These are phyloP conservation scores for Sporothrix pseudoabietina DNA, from an alignment of 2,329 filamentous ascomycete genomes.

Conservation along the genomic window DNA sequence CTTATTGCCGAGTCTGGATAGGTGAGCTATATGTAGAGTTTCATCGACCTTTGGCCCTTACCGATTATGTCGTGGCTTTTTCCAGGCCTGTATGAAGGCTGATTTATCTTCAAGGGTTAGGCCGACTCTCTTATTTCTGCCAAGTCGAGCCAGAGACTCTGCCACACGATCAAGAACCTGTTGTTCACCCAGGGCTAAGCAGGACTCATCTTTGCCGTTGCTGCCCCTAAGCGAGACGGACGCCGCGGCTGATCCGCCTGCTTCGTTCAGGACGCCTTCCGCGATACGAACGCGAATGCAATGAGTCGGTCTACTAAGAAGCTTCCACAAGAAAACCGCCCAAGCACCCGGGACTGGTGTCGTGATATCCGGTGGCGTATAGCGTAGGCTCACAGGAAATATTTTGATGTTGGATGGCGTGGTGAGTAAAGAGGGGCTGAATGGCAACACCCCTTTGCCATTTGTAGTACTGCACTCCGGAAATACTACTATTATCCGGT, in stretches of 20 bases:
- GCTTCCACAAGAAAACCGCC: slow-evolving; percentile 76
- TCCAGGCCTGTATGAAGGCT: slow-evolving; percentile 73
- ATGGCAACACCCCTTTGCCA: slow-evolving; percentile 82
- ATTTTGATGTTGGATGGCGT: slow-evolving; percentile 70
- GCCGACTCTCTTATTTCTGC: slow-evolving; percentile 85
- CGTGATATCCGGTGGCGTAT: slow-evolving; percentile 85
- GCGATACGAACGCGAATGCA: slow-evolving; percentile 90
- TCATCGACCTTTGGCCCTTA: slow-evolving; percentile 36
- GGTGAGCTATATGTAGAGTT: neutral
- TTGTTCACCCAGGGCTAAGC: slow-evolving; percentile 60
- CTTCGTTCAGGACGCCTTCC: slow-evolving; percentile 63
- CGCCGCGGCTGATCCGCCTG: slow-evolving; percentile 29
- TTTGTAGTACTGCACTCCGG: slow-evolving; percentile 95
- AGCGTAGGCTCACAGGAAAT: slow-evolving; percentile 88
- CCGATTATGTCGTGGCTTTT: slow-evolving; percentile 41
- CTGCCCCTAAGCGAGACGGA: no score
- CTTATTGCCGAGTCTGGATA: neutral
- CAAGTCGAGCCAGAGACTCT: slow-evolving; percentile 83
- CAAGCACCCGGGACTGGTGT: slow-evolving; percentile 81
- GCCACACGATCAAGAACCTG: slow-evolving; percentile 75
- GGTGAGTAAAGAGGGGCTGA: slow-evolving; percentile 75
- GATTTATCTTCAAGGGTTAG: slow-evolving; percentile 81
- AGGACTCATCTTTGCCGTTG: neutral
- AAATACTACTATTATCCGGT: slow-evolving; percentile 80
- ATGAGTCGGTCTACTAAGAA: slow-evolving; percentile 82